These are phyloP conservation scores for Mallotus japonicus DNA, from an alignment of 441 rosid species.

Conservation along the genomic window DNA sequence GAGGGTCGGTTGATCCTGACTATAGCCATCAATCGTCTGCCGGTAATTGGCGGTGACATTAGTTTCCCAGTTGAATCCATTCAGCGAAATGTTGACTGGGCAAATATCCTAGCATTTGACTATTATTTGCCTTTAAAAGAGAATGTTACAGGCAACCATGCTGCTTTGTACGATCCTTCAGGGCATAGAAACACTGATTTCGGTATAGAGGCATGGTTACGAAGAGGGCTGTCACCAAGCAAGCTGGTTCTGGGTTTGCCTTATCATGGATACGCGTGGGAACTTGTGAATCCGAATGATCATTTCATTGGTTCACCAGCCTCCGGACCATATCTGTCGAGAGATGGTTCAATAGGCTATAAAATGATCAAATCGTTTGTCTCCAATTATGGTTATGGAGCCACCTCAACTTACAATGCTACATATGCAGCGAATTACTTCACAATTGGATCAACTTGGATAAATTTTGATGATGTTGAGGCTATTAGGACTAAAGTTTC, in stretches of 20 bases:
- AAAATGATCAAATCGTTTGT: conserved; percentile 30
- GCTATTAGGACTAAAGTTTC: conserved; percentile 36
- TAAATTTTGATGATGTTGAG: conserved; percentile 51
- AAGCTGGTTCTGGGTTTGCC: conserved; percentile 50
- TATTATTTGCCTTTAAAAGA: conserved; percentile 41
- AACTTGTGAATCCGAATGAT: conserved; percentile 25
- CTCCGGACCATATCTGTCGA: conserved; percentile 30
- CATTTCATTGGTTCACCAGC: conserved; percentile 33
- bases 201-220: conserved; percentile 37
- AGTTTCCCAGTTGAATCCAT: conserved; percentile 37
- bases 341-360: conserved; percentile 43
- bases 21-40: conserved; percentile 25
- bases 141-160: conserved; percentile 39
- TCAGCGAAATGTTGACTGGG: conserved; percentile 43
- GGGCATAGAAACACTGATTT: conserved; percentile 35
- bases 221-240: conserved; percentile 32
- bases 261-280: conserved; percentile 54
- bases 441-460: conserved; percentile 33
- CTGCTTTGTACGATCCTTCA: conserved; percentile 38
- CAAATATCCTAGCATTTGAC: conserved; percentile 41
- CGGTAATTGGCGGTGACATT: conserved; percentile 10
- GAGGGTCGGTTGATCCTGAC: conserved; percentile 25
- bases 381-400: conserved; percentile 39
- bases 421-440: conserved; percentile 39
- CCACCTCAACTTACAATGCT: conserved; percentile 32